Percentiles rank a stretch among this genome's conserved stretches.
phyloP scores from a whole-genome alignment of 768 basidiomycete genomes.

The Phylloporus sp. region DNA sequence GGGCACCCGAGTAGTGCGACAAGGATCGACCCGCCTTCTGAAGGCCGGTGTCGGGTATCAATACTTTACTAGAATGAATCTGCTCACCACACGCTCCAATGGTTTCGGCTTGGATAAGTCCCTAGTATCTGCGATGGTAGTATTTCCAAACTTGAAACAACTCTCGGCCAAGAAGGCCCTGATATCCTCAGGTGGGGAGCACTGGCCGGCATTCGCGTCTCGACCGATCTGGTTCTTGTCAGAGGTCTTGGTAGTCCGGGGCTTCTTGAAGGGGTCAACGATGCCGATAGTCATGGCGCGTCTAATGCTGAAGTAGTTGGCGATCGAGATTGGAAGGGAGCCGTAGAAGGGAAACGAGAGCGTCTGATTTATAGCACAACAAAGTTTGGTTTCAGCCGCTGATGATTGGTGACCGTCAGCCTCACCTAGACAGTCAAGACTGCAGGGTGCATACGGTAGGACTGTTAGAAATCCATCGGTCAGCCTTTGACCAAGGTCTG shows the following conservation, averaged over 20 bases:
- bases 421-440: neutral
- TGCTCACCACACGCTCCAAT: conserved; percentile 7
- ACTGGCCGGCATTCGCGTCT: neutral
- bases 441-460: neutral
- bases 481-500: no score
- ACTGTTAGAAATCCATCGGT: conserved; percentile 3
- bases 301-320: neutral
- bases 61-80: neutral
- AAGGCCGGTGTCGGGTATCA: neutral
- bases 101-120: neutral
- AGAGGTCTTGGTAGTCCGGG: conserved; percentile 1
- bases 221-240: conserved; percentile 1
- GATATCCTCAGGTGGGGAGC: neutral
- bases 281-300: conserved; percentile 12
- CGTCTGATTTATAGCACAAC: conserved; percentile 8
- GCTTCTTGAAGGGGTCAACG: conserved; percentile 14
- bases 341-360: neutral
- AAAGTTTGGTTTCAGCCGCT: conserved; percentile 5
- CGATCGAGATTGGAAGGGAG: neutral
- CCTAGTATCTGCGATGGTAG: neutral
- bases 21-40: neutral
- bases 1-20: neutral
- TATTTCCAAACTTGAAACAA: conserved; percentile 6
- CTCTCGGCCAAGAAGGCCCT: neutral
- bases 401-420: conserved; percentile 14